Evolutionary conservation across 306 rosid genomes (phyloP), one percentile per base, ranked within the genome.

Genomic region (Rubus idaeus): DNA sequence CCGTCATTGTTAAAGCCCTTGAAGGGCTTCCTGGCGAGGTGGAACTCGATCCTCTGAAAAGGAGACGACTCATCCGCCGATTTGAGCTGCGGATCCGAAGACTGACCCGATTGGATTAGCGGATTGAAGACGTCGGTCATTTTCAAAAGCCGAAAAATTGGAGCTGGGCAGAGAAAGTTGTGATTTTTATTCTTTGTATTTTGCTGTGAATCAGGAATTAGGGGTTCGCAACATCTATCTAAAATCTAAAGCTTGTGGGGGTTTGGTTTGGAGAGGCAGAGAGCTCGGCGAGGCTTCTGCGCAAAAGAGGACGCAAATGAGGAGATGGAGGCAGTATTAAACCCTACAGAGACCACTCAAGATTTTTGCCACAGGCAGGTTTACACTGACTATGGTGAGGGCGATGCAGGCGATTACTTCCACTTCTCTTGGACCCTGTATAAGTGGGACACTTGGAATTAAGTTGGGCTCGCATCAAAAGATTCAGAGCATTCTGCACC

Each of bases 311-410:
- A 41, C 35, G 64, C 4, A 10, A 26, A 37, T 0, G 60, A 6
- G 18, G 18, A 0, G 53, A 42, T 8, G 51, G 78, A 71, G 71
- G 68, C 77, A 75, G 83, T 86, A 79, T 82, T 88, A 93, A 93
- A 91, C 98, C 98, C 98, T 91, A 91, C 94, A 63, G 6, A 51
- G 66, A n/a, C 35, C 23, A 10, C 18, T 45, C 50, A 18, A 68
- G 60, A 68, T 77, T 74, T 82, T 85, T 20, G 85, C 77, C 30
- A 16, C 46, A 65, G 18, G 50, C 26, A 26, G 51, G 45, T n/a
- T 18, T 58, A 58, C 53, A 30, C 6, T 0, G 50, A 37, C 39
- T 49, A 55, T 21, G 40, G 75, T 73, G 72, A 58, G 65, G 44
- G 45, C 74, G 72, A 8, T 42, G 63, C 64, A 82, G 69, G 3